Conservation (phyloP, 192 early-diverging fungal genomes). For the Coemansia sp. region DNA sequence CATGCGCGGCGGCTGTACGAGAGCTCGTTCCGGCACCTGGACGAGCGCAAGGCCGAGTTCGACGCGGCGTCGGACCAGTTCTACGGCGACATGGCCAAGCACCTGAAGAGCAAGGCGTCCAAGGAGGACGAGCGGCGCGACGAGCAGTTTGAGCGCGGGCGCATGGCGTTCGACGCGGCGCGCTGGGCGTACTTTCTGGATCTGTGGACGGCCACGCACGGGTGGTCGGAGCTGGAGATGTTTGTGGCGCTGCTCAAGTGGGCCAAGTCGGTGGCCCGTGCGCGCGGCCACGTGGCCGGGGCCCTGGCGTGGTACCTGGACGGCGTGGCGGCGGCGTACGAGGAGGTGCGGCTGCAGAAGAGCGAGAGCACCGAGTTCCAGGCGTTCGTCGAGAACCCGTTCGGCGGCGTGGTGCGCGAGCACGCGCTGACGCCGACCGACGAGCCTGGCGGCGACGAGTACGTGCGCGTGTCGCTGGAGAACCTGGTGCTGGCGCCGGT, state of each 20-base stretch:
- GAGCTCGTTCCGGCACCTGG: constrained; percentile 27
- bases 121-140: constrained; percentile 28
- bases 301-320: constrained; percentile 24
- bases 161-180: constrained; percentile 23
- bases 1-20: constrained; percentile 33
- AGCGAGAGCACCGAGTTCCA: constrained; percentile 46
- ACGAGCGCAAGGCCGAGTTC: constrained; percentile 38
- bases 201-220: constrained; percentile 35
- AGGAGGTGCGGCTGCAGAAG: constrained; percentile 33
- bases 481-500: constrained; percentile 1
- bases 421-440: constrained; percentile 25
- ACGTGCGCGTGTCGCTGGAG: constrained; percentile 42
- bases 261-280: constrained; percentile 35
- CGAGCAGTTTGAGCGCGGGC: constrained; percentile 19
- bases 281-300: neutral
- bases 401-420: constrained; percentile 36
- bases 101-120: constrained; percentile 30
- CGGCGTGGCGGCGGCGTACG: constrained; percentile 13
- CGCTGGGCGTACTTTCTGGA: constrained; percentile 48
- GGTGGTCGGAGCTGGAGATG: constrained; percentile 47
- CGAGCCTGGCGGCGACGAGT: constrained; percentile 22
- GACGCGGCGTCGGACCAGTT: constrained; percentile 23
- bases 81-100: constrained; percentile 35
- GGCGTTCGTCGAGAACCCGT: constrained; percentile 36
- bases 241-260: constrained; percentile 38